Base-by-base conservation (phyloP, 75 land plant species). In the Pseudotsuga menziesii region DNA sequence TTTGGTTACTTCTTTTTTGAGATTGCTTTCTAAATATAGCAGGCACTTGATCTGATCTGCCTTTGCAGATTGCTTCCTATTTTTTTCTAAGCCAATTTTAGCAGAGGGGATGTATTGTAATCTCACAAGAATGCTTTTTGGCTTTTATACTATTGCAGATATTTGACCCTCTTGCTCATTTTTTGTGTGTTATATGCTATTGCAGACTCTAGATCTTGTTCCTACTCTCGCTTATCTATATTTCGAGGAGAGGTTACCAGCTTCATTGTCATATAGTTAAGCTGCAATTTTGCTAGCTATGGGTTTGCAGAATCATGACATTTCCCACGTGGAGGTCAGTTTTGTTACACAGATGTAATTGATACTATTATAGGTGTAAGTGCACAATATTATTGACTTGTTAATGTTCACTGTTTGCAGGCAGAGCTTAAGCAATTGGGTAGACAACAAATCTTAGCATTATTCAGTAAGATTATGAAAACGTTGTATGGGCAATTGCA, bases 231-330 rank as follows among this genome's bases (percentile, higher is more conserved):
- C 96, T 27, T 82, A 81, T 58, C 84, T 81, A 58, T 97, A 91
- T 85, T 94, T 94, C 70, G 70, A 77, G 77, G 93, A 79, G 84
- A 95, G 81, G 66, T 52, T 97, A 75, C 98, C 96, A 9, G 88
- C 88, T 23, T 76, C 91, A 23, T 75, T 97, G 22, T 87, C 91
- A 26, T 83, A 83, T 85, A 81, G 81, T 62, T 98, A 94, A 82
- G 92, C 94, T 29, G 85, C 94, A 59, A 85, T 97, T 75, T 79
- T 97, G 78, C 83, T 95, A n/a, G 89, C 88, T 75, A 76, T 91
- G 62, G 98, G 98, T 17, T 75, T 97, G 84, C 99, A 94, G 79
- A 78, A 85, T 54, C 88, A 89, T 54, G 81, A 88, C 25, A 57
- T 95, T 26, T 77, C 85, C 36, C 73, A 80, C 80, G 71, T 92